Evolutionary conservation across 2,329 filamentous ascomycete genomes (phyloP).

Genomic region (Microcyclospora pomicola): DNA sequence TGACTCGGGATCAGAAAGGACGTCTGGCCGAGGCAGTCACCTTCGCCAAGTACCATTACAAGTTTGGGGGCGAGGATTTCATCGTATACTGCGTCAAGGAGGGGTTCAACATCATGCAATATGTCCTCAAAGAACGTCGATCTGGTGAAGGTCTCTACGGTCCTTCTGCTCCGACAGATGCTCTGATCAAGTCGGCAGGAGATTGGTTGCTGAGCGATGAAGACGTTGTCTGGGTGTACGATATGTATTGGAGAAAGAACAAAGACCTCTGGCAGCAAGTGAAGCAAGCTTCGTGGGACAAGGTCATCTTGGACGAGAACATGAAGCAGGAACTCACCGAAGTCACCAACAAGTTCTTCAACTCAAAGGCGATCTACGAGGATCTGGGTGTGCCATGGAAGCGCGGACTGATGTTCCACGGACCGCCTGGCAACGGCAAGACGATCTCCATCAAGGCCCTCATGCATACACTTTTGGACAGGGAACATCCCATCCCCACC

Average conservation of each 20-base stretch:
- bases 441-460: conserved; percentile 31
- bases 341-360: conserved; percentile 30
- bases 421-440: conserved; percentile 29
- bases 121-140: conserved; percentile 27
- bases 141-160: conserved; percentile 21
- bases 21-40: conserved; percentile 24
- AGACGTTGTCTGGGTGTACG: conserved; percentile 32
- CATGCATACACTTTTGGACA: conserved; percentile 26
- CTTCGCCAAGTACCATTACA: conserved; percentile 28
- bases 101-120: conserved; percentile 20
- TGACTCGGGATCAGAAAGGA: conserved; percentile 19
- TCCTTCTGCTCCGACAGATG: conserved; percentile 24
- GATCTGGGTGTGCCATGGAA: conserved; percentile 35
- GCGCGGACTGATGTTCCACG: conserved; percentile 32
- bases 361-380: conserved; percentile 25
- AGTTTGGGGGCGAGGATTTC: conserved; percentile 26
- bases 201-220: conserved; percentile 23
- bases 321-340: conserved; percentile 30
- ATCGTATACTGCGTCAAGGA: conserved; percentile 24
- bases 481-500: conserved; percentile 24
- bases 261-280: conserved; percentile 27
- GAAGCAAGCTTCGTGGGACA: conserved; percentile 30
- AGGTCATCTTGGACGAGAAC: conserved; percentile 33
- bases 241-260: conserved; percentile 28
- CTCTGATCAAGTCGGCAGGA: conserved; percentile 25